Evolutionary conservation across 1,284 basidiomycete genomes (phyloP), one percentile per base, ranked within the genome.

Genomic region (Apiotrichum sp.): DNA sequence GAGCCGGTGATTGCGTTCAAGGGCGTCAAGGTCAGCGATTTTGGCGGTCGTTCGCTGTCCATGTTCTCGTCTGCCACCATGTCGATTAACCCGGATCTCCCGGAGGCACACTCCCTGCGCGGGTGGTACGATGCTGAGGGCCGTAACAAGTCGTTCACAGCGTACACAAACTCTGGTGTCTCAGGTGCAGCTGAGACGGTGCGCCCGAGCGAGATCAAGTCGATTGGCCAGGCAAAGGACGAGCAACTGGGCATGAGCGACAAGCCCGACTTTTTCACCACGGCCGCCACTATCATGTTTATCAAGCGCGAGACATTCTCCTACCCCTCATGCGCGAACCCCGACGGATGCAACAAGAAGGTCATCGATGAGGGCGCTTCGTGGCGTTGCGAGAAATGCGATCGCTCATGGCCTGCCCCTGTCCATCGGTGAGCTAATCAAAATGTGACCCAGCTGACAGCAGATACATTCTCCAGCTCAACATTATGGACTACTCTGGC

Each of bases 331-430:
- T 99, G 96, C 73, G 86, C 85, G 10, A 84, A 82, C 41, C 70
- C 70, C 11, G 80, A 84, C 14, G 81, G 80, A 3, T 98, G 95
- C 77, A 90, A 84, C 78, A 98, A 98, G 80, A 99, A 98, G 77
- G 88, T 98, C 3, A 78, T 83, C 1, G 82, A 88, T 57, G 78
- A 83, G 39, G 81, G 81, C 35, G 82, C 81, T 47, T 81, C 79
- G 29, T 98, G 93, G 93, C 79, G 84, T 47, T 99, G 96, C 74
- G 95, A 98, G 69, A 98, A 95, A 76, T 99, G 96, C 73, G 84
- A 91, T 58, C 83, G 82, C 67, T 82, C 77, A 54, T 89, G 83
- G 71, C 79, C 80, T 6, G 79, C 80, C 38, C 95, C 95, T 3
- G 83, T 91, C 65, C 84, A 93, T 73, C 82, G 95, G 88, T 91